Percentiles rank a stretch among this genome's conserved stretches.
Conservation (phyloP, 176 grass and related monocot species). For the Oryza glumipatula region DNA sequence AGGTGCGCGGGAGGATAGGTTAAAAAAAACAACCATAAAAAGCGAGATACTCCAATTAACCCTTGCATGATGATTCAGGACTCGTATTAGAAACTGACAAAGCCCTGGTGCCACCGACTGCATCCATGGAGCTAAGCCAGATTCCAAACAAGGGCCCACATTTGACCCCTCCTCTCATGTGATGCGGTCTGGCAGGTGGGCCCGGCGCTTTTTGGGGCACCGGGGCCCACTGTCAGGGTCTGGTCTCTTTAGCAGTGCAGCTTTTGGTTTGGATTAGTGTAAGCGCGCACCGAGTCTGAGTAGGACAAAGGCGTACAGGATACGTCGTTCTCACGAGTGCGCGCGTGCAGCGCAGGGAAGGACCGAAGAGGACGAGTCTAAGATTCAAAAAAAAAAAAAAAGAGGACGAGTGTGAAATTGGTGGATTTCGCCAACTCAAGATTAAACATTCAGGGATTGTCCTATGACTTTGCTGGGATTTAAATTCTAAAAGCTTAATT, state of each 20-base stretch:
- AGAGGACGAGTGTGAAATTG: too few relatives aligned
- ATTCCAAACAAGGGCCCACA: slow-evolving; percentile 24
- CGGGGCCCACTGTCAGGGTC: neutral
- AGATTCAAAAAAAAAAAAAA: too few relatives aligned
- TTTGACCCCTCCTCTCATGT: slow-evolving; percentile 16
- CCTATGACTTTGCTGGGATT: too few relatives aligned
- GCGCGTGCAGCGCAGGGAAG: slow-evolving; percentile 33
- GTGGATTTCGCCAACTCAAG: too few relatives aligned
- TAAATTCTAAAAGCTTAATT: too few relatives aligned
- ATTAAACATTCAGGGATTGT: too few relatives aligned
- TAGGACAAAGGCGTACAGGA: slow-evolving; percentile 10
- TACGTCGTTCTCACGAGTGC: slow-evolving; percentile 31
- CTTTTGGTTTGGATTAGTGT: neutral
- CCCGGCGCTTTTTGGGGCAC: neutral
- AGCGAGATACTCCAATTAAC: neutral
- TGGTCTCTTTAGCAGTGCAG: neutral
- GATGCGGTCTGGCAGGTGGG: slow-evolving; percentile 25
- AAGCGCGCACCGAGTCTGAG: neutral
- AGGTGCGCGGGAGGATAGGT: neutral
- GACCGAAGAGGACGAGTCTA: too few relatives aligned
- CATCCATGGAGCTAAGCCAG: neutral
- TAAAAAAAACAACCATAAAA: neutral
- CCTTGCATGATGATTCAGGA: neutral
- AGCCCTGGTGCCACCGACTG: slow-evolving; percentile 39
- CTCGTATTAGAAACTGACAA: slow-evolving; percentile 21